A percentile compares a stretch with the other conserved stretches of the same genome.
Conservation (phyloP, 352 stramenopile species). For the Phytopythium cucurbitacearum region DNA sequence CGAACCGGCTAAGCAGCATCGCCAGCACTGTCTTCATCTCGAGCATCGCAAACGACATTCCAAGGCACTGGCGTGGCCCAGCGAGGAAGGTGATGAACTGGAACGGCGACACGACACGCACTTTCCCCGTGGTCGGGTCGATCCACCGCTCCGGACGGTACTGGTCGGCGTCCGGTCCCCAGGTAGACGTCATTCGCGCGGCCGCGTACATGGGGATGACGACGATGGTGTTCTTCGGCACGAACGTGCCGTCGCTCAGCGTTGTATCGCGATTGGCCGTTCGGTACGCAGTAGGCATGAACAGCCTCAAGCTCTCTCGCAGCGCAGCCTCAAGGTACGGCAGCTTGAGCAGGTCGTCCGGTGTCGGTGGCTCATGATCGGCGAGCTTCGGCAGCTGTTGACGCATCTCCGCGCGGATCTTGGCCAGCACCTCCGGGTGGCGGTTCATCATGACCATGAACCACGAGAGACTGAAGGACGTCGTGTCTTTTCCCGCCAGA, state of each 20-base stretch:
- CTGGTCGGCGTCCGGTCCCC: conserved; percentile 37
- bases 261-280: conserved; percentile 37
- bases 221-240: conserved; percentile 35
- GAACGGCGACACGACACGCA: conserved; percentile 31
- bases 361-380: conserved; percentile 15
- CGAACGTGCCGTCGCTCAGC: conserved; percentile 44
- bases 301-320: conserved; percentile 59
- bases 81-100: conserved; percentile 54
- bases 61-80: conserved; percentile 49
- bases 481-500: conserved; percentile 55
- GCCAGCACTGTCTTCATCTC: conserved; percentile 43
- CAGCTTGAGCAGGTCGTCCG: conserved; percentile 43
- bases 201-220: conserved; percentile 47
- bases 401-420: conserved; percentile 33
- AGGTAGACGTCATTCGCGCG: conserved; percentile 30
- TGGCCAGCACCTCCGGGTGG: conserved; percentile 32
- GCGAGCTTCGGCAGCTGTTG: conserved; percentile 16
- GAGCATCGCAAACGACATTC: conserved; percentile 40
- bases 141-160: conserved; percentile 56
- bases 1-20: conserved; percentile 35
- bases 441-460: conserved; percentile 59
- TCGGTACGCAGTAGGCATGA: conserved; percentile 41
- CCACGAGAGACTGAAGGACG: conserved; percentile 53
- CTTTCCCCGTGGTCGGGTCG: conserved; percentile 21
- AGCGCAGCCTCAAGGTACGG: conserved; percentile 61